These are phyloP conservation scores for Podaxis sp. DNA, from an alignment of 768 basidiomycete species.

Conservation along the genomic window DNA sequence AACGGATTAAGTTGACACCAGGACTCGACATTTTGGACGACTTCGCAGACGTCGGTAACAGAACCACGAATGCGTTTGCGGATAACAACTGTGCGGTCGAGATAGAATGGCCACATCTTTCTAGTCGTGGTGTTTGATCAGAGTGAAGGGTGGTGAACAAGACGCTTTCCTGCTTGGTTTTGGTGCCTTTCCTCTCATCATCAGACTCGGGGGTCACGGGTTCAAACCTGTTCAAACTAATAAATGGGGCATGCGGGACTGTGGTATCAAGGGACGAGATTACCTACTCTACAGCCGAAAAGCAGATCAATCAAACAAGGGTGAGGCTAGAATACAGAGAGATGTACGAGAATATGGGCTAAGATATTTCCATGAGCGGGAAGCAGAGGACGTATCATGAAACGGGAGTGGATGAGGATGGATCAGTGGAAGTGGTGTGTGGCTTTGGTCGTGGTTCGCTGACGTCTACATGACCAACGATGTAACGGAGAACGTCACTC, in stretches of 20 bases:
- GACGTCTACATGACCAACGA: slow-evolving; percentile 66
- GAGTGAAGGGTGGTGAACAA: background rate
- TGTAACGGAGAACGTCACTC: slow-evolving; percentile 83
- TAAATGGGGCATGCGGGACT: background rate
- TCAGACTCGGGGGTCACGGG: background rate
- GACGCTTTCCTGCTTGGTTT: background rate
- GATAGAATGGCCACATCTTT: slow-evolving; percentile 33
- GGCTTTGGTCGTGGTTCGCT: slow-evolving; percentile 27
- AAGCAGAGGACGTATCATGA: background rate
- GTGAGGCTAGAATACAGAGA: background rate
- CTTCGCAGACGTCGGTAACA: slow-evolving; percentile 4
- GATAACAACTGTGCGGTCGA: slow-evolving; percentile 25
- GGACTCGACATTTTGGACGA: slow-evolving; percentile 1
- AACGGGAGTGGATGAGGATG: background rate
- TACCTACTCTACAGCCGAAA: background rate
- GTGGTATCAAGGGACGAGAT: background rate
- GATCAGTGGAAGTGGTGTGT: slow-evolving; percentile 1
- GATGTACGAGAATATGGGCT: background rate
- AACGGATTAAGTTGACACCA: slow-evolving; percentile 10
- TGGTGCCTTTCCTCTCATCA: background rate
- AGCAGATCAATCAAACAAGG: background rate
- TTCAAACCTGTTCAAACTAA: background rate
- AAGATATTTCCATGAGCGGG: background rate
- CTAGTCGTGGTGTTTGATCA: background rate
- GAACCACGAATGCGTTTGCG: slow-evolving; percentile 23